Percentiles rank a stretch among this genome's conserved stretches.
phyloP scores from a whole-genome alignment of 345 rosid genomes.

The Rhizophora apiculata region DNA sequence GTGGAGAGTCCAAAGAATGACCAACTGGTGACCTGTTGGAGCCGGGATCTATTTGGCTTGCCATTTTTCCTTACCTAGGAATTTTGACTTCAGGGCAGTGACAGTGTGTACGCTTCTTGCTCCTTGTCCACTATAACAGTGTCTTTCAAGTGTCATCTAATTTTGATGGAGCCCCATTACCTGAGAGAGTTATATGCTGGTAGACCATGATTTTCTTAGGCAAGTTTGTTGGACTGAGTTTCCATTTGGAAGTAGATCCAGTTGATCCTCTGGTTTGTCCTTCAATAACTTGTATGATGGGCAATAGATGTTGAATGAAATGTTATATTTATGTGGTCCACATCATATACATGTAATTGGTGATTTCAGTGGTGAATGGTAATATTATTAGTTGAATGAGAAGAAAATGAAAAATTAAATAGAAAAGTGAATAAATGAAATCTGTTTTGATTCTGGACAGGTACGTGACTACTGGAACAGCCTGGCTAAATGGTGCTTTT shows the following conservation, averaged over 20 bases:
- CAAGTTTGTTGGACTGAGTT: background rate
- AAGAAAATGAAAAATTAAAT: background rate
- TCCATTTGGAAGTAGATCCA: background rate
- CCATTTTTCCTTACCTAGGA: background rate
- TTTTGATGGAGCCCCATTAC: too few relatives aligned
- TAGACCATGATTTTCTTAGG: background rate
- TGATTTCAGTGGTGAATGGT: background rate
- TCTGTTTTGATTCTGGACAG: constrained; percentile 32
- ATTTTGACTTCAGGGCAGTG: background rate
- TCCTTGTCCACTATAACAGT: background rate
- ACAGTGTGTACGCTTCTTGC: background rate
- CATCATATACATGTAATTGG: background rate
- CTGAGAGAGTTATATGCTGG: too few relatives aligned
- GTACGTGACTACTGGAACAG: constrained; percentile 75
- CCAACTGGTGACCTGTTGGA: background rate
- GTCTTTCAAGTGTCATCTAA: background rate
- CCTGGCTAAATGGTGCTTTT: constrained; percentile 93
- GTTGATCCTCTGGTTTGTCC: background rate
- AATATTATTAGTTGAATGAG: background rate
- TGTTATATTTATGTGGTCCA: background rate
- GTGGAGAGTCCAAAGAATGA: background rate
- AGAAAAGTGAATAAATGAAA: background rate
- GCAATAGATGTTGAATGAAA: background rate
- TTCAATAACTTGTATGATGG: background rate
- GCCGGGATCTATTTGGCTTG: background rate